These are phyloP conservation scores for Fraxinus floribunda DNA, from an alignment of 305 asterid species.

Conservation along the genomic window DNA sequence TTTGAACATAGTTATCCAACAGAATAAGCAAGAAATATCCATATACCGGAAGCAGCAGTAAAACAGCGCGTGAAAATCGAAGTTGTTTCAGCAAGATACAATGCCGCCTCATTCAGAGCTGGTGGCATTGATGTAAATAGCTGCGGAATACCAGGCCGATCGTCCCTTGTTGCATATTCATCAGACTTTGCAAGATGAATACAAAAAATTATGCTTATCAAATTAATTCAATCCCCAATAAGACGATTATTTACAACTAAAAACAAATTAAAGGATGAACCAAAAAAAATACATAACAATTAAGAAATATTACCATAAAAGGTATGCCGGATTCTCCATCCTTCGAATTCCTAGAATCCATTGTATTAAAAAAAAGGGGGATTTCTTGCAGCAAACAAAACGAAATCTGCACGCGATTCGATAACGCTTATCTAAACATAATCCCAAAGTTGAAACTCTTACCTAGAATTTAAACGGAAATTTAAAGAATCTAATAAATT, in stretches of 20 bases:
- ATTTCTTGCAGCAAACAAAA: background rate
- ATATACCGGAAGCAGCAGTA: constrained; percentile 55
- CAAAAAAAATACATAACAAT: background rate
- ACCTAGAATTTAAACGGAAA: background rate
- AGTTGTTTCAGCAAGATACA: constrained; percentile 76
- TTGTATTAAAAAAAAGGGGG: background rate
- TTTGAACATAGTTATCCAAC: background rate
- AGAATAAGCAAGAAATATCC: constrained; percentile 2
- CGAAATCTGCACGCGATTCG: background rate
- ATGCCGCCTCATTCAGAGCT: constrained; percentile 69
- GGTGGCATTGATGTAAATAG: constrained; percentile 24
- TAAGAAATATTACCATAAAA: no score
- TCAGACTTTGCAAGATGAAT: constrained; percentile 44
- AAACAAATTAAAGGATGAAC: background rate
- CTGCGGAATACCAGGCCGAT: constrained; percentile 69
- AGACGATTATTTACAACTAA: background rate
- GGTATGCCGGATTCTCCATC: constrained; percentile 19
- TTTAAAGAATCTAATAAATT: background rate
- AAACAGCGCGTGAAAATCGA: constrained; percentile 84
- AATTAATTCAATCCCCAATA: background rate
- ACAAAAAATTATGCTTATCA: background rate
- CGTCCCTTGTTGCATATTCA: constrained; percentile 41
- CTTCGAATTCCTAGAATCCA: constrained; percentile 46
- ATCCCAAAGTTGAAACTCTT: background rate
- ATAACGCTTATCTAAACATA: background rate